These are phyloP conservation scores for Scedosporium minutisporum DNA, from an alignment of 2,329 filamentous ascomycete genomes.

Conservation along the genomic window DNA sequence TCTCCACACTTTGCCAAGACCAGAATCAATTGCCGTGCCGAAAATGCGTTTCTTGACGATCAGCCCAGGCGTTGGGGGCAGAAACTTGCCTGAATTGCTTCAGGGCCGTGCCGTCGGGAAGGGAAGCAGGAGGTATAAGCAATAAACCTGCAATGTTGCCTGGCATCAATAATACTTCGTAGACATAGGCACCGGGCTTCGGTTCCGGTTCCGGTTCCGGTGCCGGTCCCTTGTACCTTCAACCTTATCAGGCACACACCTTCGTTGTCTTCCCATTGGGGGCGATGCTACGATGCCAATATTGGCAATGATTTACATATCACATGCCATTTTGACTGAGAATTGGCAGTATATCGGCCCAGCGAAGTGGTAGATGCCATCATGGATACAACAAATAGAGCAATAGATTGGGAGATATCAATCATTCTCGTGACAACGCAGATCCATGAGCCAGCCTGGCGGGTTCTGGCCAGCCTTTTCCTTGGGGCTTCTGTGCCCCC, in stretches of 20 bases:
- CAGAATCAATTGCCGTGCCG: conserved; percentile 6
- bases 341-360: not conserved
- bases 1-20: not conserved
- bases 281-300: not conserved
- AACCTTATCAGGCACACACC: not conserved
- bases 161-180: not conserved
- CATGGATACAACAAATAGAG: not conserved
- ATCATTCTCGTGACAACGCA: too few relatives aligned
- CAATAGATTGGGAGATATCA: not conserved
- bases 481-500: too few relatives aligned
- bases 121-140: not conserved
- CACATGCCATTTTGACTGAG: not conserved
- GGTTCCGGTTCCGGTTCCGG: not conserved
- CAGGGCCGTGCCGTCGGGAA: conserved; percentile 1
- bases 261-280: not conserved
- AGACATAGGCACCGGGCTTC: too few relatives aligned
- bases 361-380: not conserved
- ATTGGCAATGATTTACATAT: not conserved
- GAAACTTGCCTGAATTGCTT: conserved; percentile 5
- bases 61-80: conserved; percentile 5
- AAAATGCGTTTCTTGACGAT: not conserved
- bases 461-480: too few relatives aligned
- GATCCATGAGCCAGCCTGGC: too few relatives aligned
- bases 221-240: not conserved
- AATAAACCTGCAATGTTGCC: not conserved